Evolutionary conservation across 1,284 basidiomycete species (phyloP).

Genomic region (Veloboletus limbatus): DNA sequence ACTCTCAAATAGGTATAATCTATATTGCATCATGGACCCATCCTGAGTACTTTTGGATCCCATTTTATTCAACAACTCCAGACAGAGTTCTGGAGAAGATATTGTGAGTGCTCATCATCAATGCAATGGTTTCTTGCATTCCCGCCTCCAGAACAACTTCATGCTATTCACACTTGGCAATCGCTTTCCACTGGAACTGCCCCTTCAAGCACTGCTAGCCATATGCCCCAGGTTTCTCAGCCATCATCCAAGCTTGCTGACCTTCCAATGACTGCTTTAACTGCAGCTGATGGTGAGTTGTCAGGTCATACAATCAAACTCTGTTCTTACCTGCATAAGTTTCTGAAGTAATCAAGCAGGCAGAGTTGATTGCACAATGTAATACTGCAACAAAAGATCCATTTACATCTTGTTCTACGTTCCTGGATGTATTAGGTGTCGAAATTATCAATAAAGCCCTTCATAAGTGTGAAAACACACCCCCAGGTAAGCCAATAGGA

Average conservation of each 20-base stretch:
- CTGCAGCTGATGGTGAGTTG: background rate
- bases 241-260: background rate
- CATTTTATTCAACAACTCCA: background rate
- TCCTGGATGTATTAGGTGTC: background rate
- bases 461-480: background rate
- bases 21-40: too few species aligned
- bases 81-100: background rate
- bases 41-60: background rate
- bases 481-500: background rate
- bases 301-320: background rate
- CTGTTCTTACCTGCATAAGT: background rate
- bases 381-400: background rate
- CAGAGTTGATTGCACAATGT: background rate
- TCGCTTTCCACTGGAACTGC: too few species aligned
- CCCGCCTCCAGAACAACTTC: background rate
- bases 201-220: too few species aligned
- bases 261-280: background rate
- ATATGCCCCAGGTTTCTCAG: too few species aligned
- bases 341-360: background rate
- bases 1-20: background rate
- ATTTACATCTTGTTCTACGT: background rate
- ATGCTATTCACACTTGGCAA: background rate
- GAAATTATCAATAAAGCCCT: background rate
- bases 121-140: background rate
- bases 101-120: background rate